These are phyloP conservation scores for Tulasnella sp. DNA, from an alignment of 768 basidiomycete genomes.

Conservation along the genomic window DNA sequence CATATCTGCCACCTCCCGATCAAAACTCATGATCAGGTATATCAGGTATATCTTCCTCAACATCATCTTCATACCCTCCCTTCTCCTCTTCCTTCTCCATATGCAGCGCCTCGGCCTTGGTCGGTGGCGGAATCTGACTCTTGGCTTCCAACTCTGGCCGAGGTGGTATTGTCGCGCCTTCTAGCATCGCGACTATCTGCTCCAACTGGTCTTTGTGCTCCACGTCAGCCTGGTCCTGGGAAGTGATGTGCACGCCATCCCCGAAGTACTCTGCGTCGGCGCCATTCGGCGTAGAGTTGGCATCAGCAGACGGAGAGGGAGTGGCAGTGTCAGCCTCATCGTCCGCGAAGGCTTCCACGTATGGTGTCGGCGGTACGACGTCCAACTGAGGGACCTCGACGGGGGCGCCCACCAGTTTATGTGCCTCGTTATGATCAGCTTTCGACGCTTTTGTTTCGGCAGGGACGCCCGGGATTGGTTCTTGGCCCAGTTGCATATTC, in stretches of 20 bases:
- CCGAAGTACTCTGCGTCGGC: not conserved
- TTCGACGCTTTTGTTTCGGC: too few relatives aligned
- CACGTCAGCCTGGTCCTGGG: not conserved
- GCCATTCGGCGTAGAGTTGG: not conserved
- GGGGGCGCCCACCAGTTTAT: too few relatives aligned
- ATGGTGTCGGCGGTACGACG: not conserved
- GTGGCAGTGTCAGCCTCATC: not conserved
- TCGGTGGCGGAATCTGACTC: too few relatives aligned
- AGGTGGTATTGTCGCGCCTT: not conserved
- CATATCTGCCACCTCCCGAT: too few relatives aligned
- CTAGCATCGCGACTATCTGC: slow-evolving; percentile 2
- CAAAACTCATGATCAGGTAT: slow-evolving; percentile 1
- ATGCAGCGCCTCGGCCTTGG: not conserved
- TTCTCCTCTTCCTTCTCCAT: not conserved
- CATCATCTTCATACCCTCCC: not conserved
- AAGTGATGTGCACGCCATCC: not conserved
- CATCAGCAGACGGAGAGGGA: not conserved
- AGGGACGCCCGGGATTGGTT: too few relatives aligned
- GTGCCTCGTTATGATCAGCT: too few relatives aligned
- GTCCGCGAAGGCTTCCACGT: not conserved
- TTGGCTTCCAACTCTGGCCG: not conserved
- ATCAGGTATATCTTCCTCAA: not conserved
- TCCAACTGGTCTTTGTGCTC: not conserved
- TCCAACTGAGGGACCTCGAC: not conserved
- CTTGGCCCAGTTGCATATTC: too few relatives aligned